A percentile compares a stretch with the other conserved stretches of the same genome.
Conservation (phyloP, 352 stramenopile genomes). For the Globisporangium cystogenes region DNA sequence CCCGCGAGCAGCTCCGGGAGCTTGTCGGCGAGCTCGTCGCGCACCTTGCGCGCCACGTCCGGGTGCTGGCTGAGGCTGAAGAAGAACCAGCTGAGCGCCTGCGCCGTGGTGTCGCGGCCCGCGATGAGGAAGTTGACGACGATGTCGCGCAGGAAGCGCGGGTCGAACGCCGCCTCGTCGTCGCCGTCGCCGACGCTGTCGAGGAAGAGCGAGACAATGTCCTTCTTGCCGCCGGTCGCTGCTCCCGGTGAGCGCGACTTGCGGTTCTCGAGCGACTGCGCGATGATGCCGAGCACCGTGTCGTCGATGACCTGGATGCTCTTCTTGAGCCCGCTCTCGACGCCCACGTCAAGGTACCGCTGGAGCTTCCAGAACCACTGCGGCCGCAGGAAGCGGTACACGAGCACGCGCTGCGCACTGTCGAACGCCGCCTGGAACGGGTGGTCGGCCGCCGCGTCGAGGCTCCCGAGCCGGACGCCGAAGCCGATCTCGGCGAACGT, state of each 20-base stretch:
- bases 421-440: slow-evolving; percentile 57
- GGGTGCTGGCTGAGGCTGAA: slow-evolving; percentile 46
- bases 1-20: slow-evolving; percentile 17
- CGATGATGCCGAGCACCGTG: slow-evolving; percentile 32
- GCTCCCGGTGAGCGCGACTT: neutral
- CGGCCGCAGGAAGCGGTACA: slow-evolving; percentile 29
- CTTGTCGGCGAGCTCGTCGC: slow-evolving; percentile 32
- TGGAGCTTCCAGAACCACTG: slow-evolving; percentile 41
- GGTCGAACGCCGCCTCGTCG: slow-evolving; percentile 15
- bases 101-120: slow-evolving; percentile 73
- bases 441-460: slow-evolving; percentile 27
- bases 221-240: neutral
- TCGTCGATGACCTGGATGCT: slow-evolving; percentile 32
- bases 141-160: slow-evolving; percentile 57
- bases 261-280: slow-evolving; percentile 20
- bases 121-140: slow-evolving; percentile 79
- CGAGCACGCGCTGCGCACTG: slow-evolving; percentile 22
- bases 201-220: slow-evolving; percentile 22
- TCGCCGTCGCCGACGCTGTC: slow-evolving; percentile 8
- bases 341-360: slow-evolving; percentile 24
- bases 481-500: slow-evolving; percentile 70
- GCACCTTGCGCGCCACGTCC: slow-evolving; percentile 36
- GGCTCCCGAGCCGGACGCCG: slow-evolving; percentile 34
- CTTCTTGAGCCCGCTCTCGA: slow-evolving; percentile 23
- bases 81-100: slow-evolving; percentile 71